Conservation (phyloP, 371 early-diverging fungal genomes). For the Rhizopus sp. region DNA sequence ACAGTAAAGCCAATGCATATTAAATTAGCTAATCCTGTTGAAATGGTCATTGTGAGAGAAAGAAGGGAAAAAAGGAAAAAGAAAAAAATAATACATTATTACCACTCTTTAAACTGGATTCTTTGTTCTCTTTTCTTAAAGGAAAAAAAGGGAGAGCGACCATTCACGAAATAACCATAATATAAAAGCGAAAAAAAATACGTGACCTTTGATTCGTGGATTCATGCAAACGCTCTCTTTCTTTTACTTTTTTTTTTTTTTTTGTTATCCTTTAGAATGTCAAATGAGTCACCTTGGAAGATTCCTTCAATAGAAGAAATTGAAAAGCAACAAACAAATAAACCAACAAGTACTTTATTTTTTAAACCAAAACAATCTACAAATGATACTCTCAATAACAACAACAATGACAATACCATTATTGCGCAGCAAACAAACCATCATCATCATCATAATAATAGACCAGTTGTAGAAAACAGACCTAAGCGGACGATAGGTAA, state of each 20-base stretch:
- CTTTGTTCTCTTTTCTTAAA: not conserved
- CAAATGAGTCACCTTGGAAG: not conserved
- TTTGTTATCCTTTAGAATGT: not conserved
- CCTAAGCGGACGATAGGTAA: slow-evolving; percentile 12
- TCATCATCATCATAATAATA: not conserved
- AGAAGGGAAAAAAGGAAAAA: not conserved
- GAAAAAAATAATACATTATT: slow-evolving; percentile 2
- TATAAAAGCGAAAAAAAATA: not conserved
- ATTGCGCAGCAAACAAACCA: not conserved
- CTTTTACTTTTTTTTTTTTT: slow-evolving; percentile 1
- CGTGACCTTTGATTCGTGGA: not conserved
- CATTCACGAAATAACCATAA: not conserved
- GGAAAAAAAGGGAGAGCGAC: not conserved
- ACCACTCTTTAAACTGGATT: not conserved
- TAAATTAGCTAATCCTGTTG: slow-evolving; percentile 29
- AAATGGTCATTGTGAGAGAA: not conserved
- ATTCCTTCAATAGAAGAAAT: slow-evolving; percentile 14
- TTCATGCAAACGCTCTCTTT: not conserved
- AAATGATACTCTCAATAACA: not conserved
- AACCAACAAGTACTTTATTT: slow-evolving; percentile 3
- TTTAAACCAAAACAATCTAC: slow-evolving; percentile 7
- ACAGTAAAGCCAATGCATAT: slow-evolving; percentile 36
- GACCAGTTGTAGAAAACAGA: not conserved
- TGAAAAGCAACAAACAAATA: slow-evolving; percentile 5
- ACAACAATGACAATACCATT: not conserved